Conservation (phyloP, 2,329 filamentous ascomycete genomes). For the Cladosporium sp. region DNA sequence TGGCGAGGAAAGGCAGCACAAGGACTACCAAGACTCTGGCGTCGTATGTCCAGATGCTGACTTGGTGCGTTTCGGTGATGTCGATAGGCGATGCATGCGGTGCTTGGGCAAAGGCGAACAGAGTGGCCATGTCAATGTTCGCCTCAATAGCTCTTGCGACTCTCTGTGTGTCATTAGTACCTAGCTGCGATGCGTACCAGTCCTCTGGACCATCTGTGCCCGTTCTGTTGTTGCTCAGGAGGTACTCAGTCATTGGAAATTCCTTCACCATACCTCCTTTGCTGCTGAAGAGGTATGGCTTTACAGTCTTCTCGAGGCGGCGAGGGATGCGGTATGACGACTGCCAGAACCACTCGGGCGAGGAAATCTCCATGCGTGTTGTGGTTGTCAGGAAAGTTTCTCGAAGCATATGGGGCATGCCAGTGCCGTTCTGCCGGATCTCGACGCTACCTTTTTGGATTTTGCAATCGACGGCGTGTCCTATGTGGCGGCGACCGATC, state of each 20-base stretch:
- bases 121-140: constrained; percentile 2
- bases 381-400: not conserved
- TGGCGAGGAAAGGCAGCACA: not conserved
- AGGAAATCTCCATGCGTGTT: not conserved
- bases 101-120: not conserved
- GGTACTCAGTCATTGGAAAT: not conserved
- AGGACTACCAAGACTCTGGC: not conserved
- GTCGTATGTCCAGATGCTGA: not conserved
- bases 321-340: too few relatives aligned
- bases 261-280: not conserved
- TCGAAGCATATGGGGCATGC: not conserved
- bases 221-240: not conserved
- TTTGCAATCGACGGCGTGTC: not conserved
- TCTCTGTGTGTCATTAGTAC: not conserved
- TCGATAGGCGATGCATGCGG: not conserved
- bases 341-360: not conserved
- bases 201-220: not conserved
- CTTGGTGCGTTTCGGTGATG: not conserved
- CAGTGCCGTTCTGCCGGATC: not conserved
- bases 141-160: not conserved
- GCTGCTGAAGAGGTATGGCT: not conserved
- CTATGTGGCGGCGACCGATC: not conserved
- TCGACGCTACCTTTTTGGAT: not conserved
- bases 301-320: not conserved
- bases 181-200: not conserved